A percentile compares a stretch with the other conserved stretches of the same genome.
Evolutionary conservation across 192 early-diverging fungal genomes (phyloP).

Genomic region (Irineochytrium annulatum): DNA sequence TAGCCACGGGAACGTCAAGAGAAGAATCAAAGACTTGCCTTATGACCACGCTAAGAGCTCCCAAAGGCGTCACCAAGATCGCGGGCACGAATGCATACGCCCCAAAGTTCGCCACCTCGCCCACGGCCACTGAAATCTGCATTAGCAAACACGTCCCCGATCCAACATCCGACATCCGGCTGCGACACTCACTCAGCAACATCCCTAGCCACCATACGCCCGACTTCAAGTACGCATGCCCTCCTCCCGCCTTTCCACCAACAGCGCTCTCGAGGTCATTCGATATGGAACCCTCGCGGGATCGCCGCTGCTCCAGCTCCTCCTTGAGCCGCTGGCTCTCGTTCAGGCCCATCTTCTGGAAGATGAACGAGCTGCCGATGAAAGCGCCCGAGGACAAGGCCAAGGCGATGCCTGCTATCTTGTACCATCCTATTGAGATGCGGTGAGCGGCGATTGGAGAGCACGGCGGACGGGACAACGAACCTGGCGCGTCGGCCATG

Average conservation of each 20-base stretch:
- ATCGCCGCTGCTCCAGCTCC: too few species aligned
- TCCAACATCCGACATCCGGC: neutral
- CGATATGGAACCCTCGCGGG: too few species aligned
- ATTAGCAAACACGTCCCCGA: neutral
- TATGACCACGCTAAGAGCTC: constrained; percentile 84
- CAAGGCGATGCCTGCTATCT: constrained; percentile 73
- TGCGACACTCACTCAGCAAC: constrained; percentile 38
- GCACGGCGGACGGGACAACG: too few species aligned
- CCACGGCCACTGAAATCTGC: constrained; percentile 68
- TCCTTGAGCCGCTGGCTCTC: too few species aligned
- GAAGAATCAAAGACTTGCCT: constrained; percentile 41
- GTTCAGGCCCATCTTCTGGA: constrained; percentile 88
- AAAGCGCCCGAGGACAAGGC: constrained; percentile 83
- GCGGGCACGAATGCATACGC: constrained; percentile 96
- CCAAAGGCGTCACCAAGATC: constrained; percentile 91
- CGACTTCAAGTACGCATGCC: constrained; percentile 78
- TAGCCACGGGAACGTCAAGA: constrained; percentile 59
- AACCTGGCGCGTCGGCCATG: too few species aligned
- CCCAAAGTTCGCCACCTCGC: constrained; percentile 92
- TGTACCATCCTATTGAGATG: too few species aligned
- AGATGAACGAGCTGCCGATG: constrained; percentile 89
- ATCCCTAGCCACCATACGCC: constrained; percentile 90
- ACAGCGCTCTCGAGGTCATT: neutral
- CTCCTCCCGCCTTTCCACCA: constrained; percentile 57
- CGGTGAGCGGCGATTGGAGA: too few species aligned